Conservation (phyloP, 1,139 yeast species). For the Geotrichum candidum region DNA sequence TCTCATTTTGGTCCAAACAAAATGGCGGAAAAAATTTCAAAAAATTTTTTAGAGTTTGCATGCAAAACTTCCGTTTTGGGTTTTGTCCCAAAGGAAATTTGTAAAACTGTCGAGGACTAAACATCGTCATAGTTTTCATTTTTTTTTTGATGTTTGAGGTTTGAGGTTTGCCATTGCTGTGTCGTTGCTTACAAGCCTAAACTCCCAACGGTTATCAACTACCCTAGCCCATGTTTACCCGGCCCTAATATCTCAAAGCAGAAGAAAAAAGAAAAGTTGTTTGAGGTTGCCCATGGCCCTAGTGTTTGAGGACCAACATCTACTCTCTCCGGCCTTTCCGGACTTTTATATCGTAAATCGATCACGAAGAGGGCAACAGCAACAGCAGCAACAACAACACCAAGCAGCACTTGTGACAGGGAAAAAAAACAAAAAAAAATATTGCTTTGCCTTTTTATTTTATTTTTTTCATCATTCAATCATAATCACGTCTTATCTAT, state of each 20-base stretch:
- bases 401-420: neutral
- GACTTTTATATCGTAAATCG: neutral
- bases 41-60: neutral
- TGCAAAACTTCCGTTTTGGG: neutral
- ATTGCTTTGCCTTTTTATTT: neutral
- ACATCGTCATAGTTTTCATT: neutral
- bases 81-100: neutral
- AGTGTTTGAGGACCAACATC: neutral
- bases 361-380: neutral
- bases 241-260: neutral
- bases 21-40: neutral
- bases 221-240: neutral
- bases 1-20: neutral
- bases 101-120: neutral
- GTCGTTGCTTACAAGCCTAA: neutral
- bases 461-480: neutral
- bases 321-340: neutral
- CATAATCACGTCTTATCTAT: neutral
- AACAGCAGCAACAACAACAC: neutral
- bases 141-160: neutral
- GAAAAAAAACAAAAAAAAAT: neutral
- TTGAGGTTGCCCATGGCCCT: neutral
- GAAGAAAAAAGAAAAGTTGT: neutral
- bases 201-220: neutral
- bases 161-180: neutral